Evolutionary conservation across 2,329 filamentous ascomycete genomes (phyloP), one percentile per base, ranked within the genome.

Genomic region (Ophiostoma sp.): DNA sequence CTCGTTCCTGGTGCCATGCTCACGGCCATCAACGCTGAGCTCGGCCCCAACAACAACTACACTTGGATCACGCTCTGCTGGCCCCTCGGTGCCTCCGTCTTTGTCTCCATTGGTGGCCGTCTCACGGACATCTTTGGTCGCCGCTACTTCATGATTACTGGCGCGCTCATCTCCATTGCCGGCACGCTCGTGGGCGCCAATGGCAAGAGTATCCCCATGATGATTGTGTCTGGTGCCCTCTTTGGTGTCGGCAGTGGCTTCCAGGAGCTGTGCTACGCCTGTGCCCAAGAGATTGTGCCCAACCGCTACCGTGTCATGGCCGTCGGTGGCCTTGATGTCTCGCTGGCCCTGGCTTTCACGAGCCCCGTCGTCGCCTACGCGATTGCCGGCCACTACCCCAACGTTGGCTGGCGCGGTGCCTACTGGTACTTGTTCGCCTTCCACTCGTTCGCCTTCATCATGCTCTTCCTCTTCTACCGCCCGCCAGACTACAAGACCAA

Each of bases 401-500:
- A 39, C 7, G 17, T 76, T 28, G 73, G 73, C 25, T 78, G 77
- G 77, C 71, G 77, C 33, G 77, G 74, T 11, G 75, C 76, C 19
- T 78, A 78, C 69, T 78, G 77, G 76, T 77, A 76, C 52, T 71
- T 77, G 48, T 77, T 77, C 50, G 68, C 74, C 50, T 77, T 77
- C 70, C 76, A 78, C 75, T 73, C 69, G 31, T 70, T 75, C 48
- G 74, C 75, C 36, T 77, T 79, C 31, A 2, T 77, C 7, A 66
- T 78, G 50, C 72, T 79, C 3, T 74, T 76, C 7, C 55, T 78
- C 39, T 79, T 82, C 75, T 82, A 83, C 74, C 76, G 79, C 50
- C 81, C 82, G 7, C 81, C 81, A 5, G 78, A 80, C 12, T 82
- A 81, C 75, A 77, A 77, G 50, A 79, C 80, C 68, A 82, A 82